phyloP scores from a whole-genome alignment of 345 rosid species.

The Firmiana major region DNA sequence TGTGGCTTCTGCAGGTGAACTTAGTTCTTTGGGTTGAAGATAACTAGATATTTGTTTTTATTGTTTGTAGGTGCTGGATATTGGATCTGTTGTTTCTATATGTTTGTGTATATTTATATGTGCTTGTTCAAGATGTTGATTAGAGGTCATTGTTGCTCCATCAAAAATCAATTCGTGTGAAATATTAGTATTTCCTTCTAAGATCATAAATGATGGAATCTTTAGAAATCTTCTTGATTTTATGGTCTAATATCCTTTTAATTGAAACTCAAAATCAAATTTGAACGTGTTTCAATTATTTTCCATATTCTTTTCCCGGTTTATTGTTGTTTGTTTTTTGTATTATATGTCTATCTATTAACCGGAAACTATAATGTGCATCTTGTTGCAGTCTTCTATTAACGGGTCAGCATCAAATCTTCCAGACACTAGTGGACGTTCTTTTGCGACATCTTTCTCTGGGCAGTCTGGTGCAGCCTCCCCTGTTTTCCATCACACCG shows the following conservation, averaged over 20 bases:
- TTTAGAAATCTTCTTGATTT: background rate
- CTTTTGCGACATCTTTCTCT: constrained; percentile 81
- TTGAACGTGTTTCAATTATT: background rate
- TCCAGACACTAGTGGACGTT: constrained; percentile 71
- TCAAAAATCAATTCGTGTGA: background rate
- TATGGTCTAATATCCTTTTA: background rate
- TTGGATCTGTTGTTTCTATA: background rate
- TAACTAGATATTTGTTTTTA: background rate
- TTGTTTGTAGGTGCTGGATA: background rate
- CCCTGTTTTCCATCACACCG: constrained; percentile 72
- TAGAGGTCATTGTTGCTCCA: background rate
- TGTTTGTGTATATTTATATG: background rate
- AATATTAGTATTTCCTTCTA: background rate
- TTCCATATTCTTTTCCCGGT: background rate
- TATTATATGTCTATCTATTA: background rate
- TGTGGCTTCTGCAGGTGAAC: background rate
- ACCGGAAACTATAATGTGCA: constrained; percentile 6
- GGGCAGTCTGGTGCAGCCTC: constrained; percentile 93
- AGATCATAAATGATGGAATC: background rate
- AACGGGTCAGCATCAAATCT: constrained; percentile 85
- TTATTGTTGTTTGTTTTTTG: background rate
- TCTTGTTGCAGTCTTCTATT: constrained; percentile 71
- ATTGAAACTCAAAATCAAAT: background rate
- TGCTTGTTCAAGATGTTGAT: constrained; percentile 2
- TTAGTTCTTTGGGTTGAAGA: background rate